phyloP scores from a whole-genome alignment of 2,329 filamentous ascomycete genomes.

The Bipolaris zeicola region DNA sequence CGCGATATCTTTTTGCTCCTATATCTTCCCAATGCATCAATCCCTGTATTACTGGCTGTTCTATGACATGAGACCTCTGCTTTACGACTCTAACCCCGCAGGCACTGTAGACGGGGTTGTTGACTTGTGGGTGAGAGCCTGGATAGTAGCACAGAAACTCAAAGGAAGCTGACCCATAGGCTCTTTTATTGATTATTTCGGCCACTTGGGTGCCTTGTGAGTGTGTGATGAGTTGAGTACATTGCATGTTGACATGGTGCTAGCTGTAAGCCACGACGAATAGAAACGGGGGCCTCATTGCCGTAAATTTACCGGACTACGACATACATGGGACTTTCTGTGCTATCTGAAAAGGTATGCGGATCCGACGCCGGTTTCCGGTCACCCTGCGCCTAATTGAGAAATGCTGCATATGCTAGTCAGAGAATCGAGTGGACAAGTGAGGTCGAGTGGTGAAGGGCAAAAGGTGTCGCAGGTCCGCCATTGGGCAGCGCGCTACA shows the following conservation, averaged over 20 bases:
- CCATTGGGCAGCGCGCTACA: constrained; percentile 5
- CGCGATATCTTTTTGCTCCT: background rate
- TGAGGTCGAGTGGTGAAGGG: background rate
- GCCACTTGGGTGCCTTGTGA: background rate
- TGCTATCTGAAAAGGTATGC: background rate
- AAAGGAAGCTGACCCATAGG: background rate
- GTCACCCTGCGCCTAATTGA: background rate
- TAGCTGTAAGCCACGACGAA: background rate
- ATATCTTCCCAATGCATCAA: background rate
- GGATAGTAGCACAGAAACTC: background rate
- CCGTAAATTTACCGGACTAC: background rate
- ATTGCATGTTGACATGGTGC: background rate
- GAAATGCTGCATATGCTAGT: background rate
- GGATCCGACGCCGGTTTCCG: background rate
- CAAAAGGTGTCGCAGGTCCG: background rate
- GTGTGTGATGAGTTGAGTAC: background rate
- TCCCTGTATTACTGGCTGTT: background rate
- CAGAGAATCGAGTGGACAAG: background rate
- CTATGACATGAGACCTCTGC: background rate
- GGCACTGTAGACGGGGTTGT: background rate
- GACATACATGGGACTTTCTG: background rate
- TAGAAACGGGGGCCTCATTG: background rate
- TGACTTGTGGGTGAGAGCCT: background rate
- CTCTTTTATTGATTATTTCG: background rate
- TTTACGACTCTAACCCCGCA: background rate